Base-by-base conservation (phyloP, 1,284 basidiomycete species). In the Lentinula novae-zelandiae region DNA sequence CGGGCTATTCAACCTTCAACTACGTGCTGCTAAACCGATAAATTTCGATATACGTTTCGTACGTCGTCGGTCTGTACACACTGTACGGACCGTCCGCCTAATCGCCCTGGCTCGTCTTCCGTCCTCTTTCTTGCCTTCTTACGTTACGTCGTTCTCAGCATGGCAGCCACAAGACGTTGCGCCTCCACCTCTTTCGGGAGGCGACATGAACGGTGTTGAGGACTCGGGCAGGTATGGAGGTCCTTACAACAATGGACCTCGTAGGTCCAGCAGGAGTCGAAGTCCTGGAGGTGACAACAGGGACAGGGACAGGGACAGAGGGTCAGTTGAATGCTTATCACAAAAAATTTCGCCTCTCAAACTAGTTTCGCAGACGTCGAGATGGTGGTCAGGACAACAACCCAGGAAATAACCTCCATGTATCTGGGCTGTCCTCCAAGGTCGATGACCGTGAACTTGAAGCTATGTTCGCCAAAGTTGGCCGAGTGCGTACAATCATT, bases 381-480 rank as follows among this genome's bases (percentile, higher is more conserved):
- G 65, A 66, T 59, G 56, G 61, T 40, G 56, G 66, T 33, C 77
- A 74, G 13, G 77, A 76, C 46, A 75, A 76, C 62, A 98, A 98
- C 77, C 93, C 93, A 1, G 96, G 96, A 57, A 98, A 97, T 80
- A 98, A 98, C 77, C 82, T 99, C 44, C 96, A 99, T 72, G 92
- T 98, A 64, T 96, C 95, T 48, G 88, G 93, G 46, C 81, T 99
- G 58, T 87, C 87, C 67, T 82, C 87, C 71, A 81, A 80, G 63
- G 87, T 96, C 62, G 93, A 93, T 69, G 92, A 91, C 56, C 86
- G 89, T 58, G 89, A 92, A 68, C 89, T 99, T 54, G 94, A 98
- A 73, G 85, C 89, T 31, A 83, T 87, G 13, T 98, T 99, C 70
- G 81, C 84, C 67, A 96, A 95, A 76, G 87, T 89, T 73, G 96